phyloP scores from a whole-genome alignment of 441 rosid genomes.

The Populus tomentosa region DNA sequence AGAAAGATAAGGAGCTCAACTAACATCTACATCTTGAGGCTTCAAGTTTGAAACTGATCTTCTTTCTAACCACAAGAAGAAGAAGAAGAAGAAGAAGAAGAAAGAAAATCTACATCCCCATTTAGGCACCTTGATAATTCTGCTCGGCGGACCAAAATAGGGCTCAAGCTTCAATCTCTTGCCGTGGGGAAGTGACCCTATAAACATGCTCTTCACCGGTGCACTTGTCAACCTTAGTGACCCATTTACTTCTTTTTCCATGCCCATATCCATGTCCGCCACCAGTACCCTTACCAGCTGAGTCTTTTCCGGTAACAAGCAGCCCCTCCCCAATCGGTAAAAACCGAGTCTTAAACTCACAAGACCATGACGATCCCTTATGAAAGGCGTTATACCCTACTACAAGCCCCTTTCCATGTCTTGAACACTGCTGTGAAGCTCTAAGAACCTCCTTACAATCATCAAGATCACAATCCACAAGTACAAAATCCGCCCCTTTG shows the following conservation, averaged over 20 bases:
- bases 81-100: no score
- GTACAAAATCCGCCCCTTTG: conserved; percentile 39
- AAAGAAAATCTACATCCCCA: background rate
- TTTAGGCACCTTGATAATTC: background rate
- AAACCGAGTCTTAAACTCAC: conserved; percentile 27
- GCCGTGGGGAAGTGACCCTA: conserved; percentile 19
- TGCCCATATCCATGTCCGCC: background rate
- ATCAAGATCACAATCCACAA: conserved; percentile 36
- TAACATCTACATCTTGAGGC: background rate
- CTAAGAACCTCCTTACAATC: conserved; percentile 16
- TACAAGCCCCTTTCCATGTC: conserved; percentile 21
- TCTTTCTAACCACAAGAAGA: background rate
- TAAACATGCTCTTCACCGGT: conserved; percentile 45
- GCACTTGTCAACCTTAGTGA: conserved; percentile 33
- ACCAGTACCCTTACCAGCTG: background rate
- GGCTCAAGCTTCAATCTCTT: no score
- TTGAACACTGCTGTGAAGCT: conserved; percentile 25
- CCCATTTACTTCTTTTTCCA: conserved; percentile 37
- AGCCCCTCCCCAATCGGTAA: conserved; percentile 48
- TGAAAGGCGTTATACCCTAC: conserved; percentile 45
- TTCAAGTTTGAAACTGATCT: background rate
- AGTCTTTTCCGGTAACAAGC: conserved; percentile 23
- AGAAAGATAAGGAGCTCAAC: background rate
- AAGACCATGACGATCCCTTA: conserved; percentile 17
- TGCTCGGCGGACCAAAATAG: background rate